These are phyloP conservation scores for Deinandra increscens DNA, from an alignment of 129 eudicot species.

Conservation along the genomic window DNA sequence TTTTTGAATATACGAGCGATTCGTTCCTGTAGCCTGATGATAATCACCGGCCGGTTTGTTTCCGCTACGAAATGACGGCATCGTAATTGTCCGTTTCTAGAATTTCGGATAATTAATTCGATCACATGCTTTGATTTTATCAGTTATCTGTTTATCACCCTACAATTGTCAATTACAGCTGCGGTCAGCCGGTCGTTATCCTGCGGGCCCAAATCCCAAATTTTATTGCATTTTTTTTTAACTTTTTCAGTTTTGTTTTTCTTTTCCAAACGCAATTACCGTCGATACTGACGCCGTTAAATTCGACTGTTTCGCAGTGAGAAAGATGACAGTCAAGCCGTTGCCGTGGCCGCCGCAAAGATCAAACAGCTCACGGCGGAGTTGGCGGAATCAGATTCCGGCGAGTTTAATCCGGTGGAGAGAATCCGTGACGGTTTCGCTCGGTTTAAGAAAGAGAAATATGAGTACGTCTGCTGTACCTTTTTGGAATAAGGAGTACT, in stretches of 20 bases:
- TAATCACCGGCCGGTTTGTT: constrained; percentile 17
- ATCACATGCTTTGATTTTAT: constrained; percentile 28
- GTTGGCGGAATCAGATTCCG: constrained; percentile 41
- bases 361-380: constrained; percentile 77
- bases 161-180: constrained; percentile 8
- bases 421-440: constrained; percentile 68
- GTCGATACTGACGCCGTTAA: constrained; percentile 12
- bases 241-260: no score
- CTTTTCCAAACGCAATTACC: not conserved
- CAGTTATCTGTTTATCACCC: constrained; percentile 19
- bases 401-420: constrained; percentile 54
- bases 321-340: constrained; percentile 46
- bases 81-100: constrained; percentile 4
- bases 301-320: constrained; percentile 45
- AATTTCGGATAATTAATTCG: constrained; percentile 9
- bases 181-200: constrained; percentile 15
- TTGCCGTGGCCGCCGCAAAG: constrained; percentile 62
- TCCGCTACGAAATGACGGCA: constrained; percentile 5
- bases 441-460: constrained; percentile 81
- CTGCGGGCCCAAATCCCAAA: not conserved
- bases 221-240: no score
- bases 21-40: not conserved
- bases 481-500: constrained; percentile 3
- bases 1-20: not conserved
- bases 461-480: constrained; percentile 55